Evolutionary conservation across 345 rosid genomes (phyloP), one percentile per base, ranked within the genome.

Genomic region (Citrus mangshanensis): DNA sequence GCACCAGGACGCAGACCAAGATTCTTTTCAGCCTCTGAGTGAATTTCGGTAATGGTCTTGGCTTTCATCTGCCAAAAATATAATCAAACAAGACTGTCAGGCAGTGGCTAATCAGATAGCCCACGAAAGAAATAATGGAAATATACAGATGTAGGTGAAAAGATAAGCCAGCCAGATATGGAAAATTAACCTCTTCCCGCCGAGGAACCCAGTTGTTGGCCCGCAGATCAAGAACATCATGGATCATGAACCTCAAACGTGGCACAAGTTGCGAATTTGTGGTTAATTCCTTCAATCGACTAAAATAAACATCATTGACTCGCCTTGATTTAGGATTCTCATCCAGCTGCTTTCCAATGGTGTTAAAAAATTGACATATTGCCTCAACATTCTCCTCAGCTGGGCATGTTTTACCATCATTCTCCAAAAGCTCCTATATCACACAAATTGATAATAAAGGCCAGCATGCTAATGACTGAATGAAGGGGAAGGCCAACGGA

Each of bases 361-460:
- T 93, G 64, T 70, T 89, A 70, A 94, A 92, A 81, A 92, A 91
- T 32, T 90, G 95, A 66, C 95, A 94, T 22, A 90, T 89, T 32
- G 97, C 98, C 86, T 95, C 98, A 1, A 95, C 95, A 80, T 91
- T 91, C 79, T 91, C 98, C 88, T 95, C 98, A 18, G 91, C 97
- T 24, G 97, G 95, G 81, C 97, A 91, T 16, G 60, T 74, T 78
- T 84, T 90, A 75, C 77, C 82, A 78, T 91, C 98, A 27, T 78
- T 78, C 61, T 95, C 95, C 58, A 95, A 79, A 87, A 95, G 98
- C 81, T 90, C 97, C 98, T 95, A 83, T 35, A 74, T 38, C 73
- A 85, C n/a, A 74, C 32, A 54, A 81, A 42, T 70, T 24, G 35
- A 32, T 9, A 13, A 22, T 67, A 27, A 77, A 46, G 12, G 35